phyloP scores from a whole-genome alignment of 2,329 filamentous ascomycete genomes.

The Penicillium brevicompactum region DNA sequence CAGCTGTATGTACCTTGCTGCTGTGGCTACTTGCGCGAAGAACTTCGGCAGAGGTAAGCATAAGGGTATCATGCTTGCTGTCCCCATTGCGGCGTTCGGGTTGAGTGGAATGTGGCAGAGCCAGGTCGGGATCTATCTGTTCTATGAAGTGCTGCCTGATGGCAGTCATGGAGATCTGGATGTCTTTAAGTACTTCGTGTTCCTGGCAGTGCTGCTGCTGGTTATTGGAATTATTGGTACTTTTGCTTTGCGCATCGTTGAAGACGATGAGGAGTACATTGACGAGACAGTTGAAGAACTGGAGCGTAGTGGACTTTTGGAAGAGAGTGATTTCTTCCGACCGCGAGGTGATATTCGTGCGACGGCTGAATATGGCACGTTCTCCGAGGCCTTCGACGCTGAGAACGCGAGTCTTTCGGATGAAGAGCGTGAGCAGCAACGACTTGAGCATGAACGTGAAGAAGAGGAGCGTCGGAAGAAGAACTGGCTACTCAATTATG shows the following conservation, averaged over 20 bases:
- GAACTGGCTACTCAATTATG: conserved; percentile 85
- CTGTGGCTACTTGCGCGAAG: conserved; percentile 95
- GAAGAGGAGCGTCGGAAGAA: conserved; percentile 72
- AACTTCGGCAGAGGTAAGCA: conserved; percentile 91
- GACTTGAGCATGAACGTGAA: conserved; percentile 48
- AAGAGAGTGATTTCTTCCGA: conserved; percentile 70
- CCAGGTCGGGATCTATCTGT: conserved; percentile 76
- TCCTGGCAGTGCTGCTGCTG: conserved; percentile 73
- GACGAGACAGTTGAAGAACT: conserved; percentile 87
- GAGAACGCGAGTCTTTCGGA: conserved; percentile 42
- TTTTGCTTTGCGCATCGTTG: conserved; percentile 74
- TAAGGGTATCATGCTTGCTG: conserved; percentile 82
- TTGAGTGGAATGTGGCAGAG: conserved; percentile 95
- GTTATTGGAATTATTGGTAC: conserved; percentile 72
- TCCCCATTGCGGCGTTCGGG: conserved; percentile 90
- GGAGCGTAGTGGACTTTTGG: conserved; percentile 81
- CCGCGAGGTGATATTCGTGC: conserved; percentile 51
- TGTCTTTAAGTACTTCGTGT: conserved; percentile 86
- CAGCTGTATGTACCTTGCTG: conserved; percentile 83
- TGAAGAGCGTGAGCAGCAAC: conserved; percentile 43
- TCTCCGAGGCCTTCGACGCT: conserved; percentile 38
- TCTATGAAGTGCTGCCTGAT: conserved; percentile 72
- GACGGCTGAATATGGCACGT: conserved; percentile 43
- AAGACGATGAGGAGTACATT: conserved; percentile 80
- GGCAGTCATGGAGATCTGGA: conserved; percentile 60